phyloP scores from a whole-genome alignment of 148 eudicot genomes.

The Spergularia marina region DNA sequence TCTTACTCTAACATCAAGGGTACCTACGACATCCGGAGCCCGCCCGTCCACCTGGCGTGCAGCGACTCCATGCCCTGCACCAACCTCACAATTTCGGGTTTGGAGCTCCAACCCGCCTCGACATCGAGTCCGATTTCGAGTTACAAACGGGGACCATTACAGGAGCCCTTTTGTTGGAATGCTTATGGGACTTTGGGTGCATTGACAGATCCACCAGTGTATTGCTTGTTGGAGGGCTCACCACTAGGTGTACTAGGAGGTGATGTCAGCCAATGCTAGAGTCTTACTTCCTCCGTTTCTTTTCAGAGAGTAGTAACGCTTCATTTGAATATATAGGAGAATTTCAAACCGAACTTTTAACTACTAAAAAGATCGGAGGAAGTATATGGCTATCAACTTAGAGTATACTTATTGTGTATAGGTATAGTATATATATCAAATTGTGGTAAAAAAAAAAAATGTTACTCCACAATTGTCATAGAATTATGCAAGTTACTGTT shows the following conservation, averaged over 20 bases:
- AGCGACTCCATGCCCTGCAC: slow-evolving; percentile 71
- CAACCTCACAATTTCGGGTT: slow-evolving; percentile 48
- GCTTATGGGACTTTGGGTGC: slow-evolving; percentile 54
- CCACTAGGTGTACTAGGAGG: slow-evolving; percentile 34
- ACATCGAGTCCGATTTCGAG: neutral
- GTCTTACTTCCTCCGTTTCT: neutral
- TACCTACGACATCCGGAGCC: slow-evolving; percentile 58
- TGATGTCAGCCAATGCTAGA: slow-evolving; percentile 44
- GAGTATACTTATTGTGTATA: slow-evolving; percentile 2
- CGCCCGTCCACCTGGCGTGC: slow-evolving; percentile 65
- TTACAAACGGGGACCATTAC: slow-evolving; percentile 8
- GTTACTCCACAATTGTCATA: neutral
- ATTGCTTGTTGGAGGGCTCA: slow-evolving; percentile 63
- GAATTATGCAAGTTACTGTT: slow-evolving; percentile 2
- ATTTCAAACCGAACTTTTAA: too few species aligned
- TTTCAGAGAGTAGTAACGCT: too few species aligned
- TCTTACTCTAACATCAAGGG: slow-evolving; percentile 56
- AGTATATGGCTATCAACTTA: neutral
- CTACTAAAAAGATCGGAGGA: too few species aligned
- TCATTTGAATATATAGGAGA: too few species aligned
- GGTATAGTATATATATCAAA: slow-evolving; percentile 5
- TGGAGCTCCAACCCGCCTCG: slow-evolving; percentile 51
- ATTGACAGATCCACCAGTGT: slow-evolving; percentile 42
- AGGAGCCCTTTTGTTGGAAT: slow-evolving; percentile 73
- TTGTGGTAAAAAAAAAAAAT: neutral